Evolutionary conservation across 768 basidiomycete genomes (phyloP).

Genomic region (Xerocomus brunneocitrinus): DNA sequence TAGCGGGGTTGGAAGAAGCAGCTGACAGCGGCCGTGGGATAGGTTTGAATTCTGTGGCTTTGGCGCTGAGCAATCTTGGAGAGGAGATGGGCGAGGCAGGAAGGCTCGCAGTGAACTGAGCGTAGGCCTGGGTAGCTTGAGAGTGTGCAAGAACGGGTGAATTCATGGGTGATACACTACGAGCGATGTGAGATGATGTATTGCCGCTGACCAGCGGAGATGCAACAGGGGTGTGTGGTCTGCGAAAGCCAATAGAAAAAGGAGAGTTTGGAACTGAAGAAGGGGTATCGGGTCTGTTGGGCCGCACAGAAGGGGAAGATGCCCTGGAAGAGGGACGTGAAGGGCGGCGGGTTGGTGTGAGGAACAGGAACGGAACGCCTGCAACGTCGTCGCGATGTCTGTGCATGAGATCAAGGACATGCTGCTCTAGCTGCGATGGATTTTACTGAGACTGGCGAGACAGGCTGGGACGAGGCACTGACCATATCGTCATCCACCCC

Average conservation of each 20-base stretch:
- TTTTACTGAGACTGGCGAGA: slow-evolving; percentile 15
- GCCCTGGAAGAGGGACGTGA: slow-evolving; percentile 80
- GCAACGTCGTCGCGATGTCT: slow-evolving; percentile 84
- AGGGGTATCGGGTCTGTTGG: slow-evolving; percentile 75
- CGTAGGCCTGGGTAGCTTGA: slow-evolving; percentile 49
- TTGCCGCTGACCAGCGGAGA: slow-evolving; percentile 69
- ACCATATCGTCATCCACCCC: slow-evolving; percentile 68
- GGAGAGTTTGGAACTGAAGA: slow-evolving; percentile 73
- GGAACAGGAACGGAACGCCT: slow-evolving; percentile 76
- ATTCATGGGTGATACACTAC: slow-evolving; percentile 52
- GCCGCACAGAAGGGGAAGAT: slow-evolving; percentile 61
- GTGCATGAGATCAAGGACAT: slow-evolving; percentile 93
- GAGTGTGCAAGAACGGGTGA: slow-evolving; percentile 63
- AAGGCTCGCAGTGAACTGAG: slow-evolving; percentile 73
- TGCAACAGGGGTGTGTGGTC: slow-evolving; percentile 74
- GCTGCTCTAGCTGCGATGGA: slow-evolving; percentile 67
- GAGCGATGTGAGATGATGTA: slow-evolving; percentile 50
- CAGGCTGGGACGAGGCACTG: slow-evolving; percentile 25
- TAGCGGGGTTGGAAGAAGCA: slow-evolving; percentile 50
- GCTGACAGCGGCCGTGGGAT: slow-evolving; percentile 77
- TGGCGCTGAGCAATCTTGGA: slow-evolving; percentile 82
- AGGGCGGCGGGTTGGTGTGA: slow-evolving; percentile 75
- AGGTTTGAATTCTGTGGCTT: slow-evolving; percentile 86
- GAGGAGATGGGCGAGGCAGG: slow-evolving; percentile 83
- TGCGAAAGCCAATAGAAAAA: slow-evolving; percentile 65